A percentile compares a stretch with the other conserved stretches of the same genome.
These are phyloP conservation scores for Colletotrichum sp. DNA, from an alignment of 2,329 filamentous ascomycete species.

Conservation along the genomic window DNA sequence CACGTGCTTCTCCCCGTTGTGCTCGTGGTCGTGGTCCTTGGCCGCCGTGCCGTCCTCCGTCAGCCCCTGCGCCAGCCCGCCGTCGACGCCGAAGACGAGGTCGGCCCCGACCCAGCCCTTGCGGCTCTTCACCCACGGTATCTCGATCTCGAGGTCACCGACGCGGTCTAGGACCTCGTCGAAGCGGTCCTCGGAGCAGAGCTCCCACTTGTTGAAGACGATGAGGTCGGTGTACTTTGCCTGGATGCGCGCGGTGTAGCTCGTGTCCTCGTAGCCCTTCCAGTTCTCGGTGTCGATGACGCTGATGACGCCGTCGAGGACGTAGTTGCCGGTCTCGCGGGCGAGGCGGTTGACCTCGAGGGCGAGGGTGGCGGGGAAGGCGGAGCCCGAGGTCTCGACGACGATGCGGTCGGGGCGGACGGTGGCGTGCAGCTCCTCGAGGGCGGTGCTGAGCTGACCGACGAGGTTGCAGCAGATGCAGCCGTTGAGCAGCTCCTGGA, in stretches of 20 bases:
- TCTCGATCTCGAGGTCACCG: constrained; percentile 80
- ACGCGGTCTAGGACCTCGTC: constrained; percentile 81
- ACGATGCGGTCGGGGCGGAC: constrained; percentile 81
- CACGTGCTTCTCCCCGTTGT: constrained; percentile 37
- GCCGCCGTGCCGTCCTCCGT: constrained; percentile 42
- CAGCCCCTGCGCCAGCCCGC: constrained; percentile 69
- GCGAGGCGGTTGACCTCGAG: constrained; percentile 87
- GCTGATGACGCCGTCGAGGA: constrained; percentile 85
- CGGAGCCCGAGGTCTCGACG: constrained; percentile 89
- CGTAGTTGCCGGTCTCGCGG: constrained; percentile 72
- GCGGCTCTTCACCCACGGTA: constrained; percentile 84
- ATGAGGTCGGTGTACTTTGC: constrained; percentile 89
- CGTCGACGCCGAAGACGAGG: constrained; percentile 87
- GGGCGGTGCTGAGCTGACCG: constrained; percentile 83
- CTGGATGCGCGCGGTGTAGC: constrained; percentile 87
- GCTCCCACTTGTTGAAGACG: constrained; percentile 93
- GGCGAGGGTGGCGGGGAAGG: constrained; percentile 86
- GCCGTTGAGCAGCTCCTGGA: constrained; percentile 92
- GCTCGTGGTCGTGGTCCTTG: constrained; percentile 41
- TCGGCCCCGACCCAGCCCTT: constrained; percentile 80
- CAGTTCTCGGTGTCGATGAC: constrained; percentile 97
- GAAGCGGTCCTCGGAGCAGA: constrained; percentile 72
- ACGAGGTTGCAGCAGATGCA: constrained; percentile 99
- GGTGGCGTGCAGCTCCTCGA: constrained; percentile 70
- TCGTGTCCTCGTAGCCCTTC: constrained; percentile 90